Percentiles rank a stretch among this genome's conserved stretches.
phyloP scores from a whole-genome alignment of 164 flowering plant species.

The Platanus orientalis region DNA sequence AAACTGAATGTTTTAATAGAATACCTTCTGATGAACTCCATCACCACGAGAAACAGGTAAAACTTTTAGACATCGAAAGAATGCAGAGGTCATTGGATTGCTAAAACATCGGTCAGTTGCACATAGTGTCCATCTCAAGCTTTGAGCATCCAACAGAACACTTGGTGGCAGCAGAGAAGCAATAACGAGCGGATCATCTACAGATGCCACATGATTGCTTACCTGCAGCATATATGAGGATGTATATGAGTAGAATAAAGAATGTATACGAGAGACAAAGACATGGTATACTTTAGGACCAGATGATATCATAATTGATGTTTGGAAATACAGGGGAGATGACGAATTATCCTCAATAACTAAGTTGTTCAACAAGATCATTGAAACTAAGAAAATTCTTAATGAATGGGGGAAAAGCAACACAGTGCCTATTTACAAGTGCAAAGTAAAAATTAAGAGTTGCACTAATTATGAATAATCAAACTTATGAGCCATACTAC shows the following conservation, averaged over 20 bases:
- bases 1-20: not conserved
- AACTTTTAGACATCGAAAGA: conserved; percentile 82
- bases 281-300: too few species aligned
- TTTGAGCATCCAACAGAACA: conserved; percentile 66
- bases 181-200: conserved; percentile 93
- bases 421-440: too few species aligned
- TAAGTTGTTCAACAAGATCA: too few species aligned
- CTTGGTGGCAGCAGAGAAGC: conserved; percentile 82
- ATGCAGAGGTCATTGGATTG: conserved; percentile 78
- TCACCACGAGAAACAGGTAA: conserved; percentile 94
- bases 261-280: too few species aligned
- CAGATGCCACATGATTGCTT: conserved; percentile 92
- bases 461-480: too few species aligned
- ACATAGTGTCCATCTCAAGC: conserved; percentile 93
- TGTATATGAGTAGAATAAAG: not conserved
- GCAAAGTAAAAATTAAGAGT: too few species aligned
- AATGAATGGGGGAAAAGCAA: too few species aligned
- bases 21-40: conserved; percentile 92
- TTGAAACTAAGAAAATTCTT: too few species aligned
- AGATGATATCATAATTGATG: too few species aligned
- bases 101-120: conserved; percentile 89
- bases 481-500: too few species aligned
- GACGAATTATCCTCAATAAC: too few species aligned
- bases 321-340: too few species aligned
- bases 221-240: conserved; percentile 43